Evolutionary conservation across 805 yeast species (phyloP).

Genomic region (Nakazawaea wickerhamii): DNA sequence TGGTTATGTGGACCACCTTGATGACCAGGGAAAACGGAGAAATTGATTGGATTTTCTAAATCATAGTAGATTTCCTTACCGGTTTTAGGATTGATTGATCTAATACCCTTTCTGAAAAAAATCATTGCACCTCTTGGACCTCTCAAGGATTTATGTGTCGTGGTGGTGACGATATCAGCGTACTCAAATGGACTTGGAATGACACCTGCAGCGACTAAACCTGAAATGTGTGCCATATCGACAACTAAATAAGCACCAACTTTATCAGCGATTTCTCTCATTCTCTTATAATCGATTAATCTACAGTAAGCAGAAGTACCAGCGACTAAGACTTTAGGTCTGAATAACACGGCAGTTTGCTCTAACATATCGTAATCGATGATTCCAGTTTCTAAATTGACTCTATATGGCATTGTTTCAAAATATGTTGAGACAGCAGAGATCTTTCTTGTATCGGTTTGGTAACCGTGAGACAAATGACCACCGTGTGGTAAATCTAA

Average conservation of each 20-base stretch:
- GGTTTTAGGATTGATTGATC: constrained; percentile 79
- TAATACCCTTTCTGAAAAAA: constrained; percentile 94
- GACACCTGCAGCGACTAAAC: constrained; percentile 92
- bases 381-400: constrained; percentile 84
- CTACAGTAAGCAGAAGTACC: constrained; percentile 99
- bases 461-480: constrained; percentile 97
- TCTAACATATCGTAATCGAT: constrained; percentile 96
- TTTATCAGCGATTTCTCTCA: constrained; percentile 94
- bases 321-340: constrained; percentile 95
- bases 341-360: constrained; percentile 81
- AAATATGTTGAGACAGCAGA: constrained; percentile 95
- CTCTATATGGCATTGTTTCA: constrained; percentile 98
- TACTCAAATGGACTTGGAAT: constrained; percentile 95
- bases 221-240: constrained; percentile 99
- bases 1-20: constrained; percentile 99
- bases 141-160: constrained; percentile 97
- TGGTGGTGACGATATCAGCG: constrained; percentile 96
- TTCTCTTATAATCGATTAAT: constrained; percentile 91
- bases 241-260: constrained; percentile 95
- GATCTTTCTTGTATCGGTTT: constrained; percentile 88
- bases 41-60: constrained; percentile 91
- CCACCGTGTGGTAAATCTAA: constrained; percentile 98
- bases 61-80: constrained; percentile 91
- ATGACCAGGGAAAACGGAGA: constrained; percentile 99
- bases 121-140: constrained; percentile 99